Percentiles rank a stretch among this genome's conserved stretches.
phyloP scores from a whole-genome alignment of 305 asterid species.

The Galium porrigens region DNA sequence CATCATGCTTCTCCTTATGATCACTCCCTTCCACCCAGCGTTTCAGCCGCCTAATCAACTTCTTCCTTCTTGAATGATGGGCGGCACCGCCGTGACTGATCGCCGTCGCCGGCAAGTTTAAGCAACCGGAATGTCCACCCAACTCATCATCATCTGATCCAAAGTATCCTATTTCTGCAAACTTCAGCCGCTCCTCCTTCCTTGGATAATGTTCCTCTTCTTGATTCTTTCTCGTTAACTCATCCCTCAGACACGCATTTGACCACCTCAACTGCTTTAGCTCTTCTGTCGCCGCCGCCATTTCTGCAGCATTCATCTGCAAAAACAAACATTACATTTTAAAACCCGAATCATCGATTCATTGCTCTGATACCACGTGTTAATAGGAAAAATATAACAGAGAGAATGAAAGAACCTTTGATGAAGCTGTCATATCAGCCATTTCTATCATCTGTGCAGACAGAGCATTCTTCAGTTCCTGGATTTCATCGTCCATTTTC shows the following conservation, averaged over 20 bases:
- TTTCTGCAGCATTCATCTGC: conserved; percentile 25
- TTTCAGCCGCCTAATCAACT: conserved; percentile 33
- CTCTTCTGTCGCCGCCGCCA: conserved; percentile 27
- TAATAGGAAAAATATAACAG: no score
- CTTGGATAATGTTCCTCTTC: conserved; percentile 16
- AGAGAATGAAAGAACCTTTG: conserved; percentile 23
- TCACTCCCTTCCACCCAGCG: conserved; percentile 48
- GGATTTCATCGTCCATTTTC: conserved; percentile 30
- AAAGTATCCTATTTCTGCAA: conserved; percentile 20
- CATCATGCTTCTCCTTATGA: conserved; percentile 26
- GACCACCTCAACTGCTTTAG: conserved; percentile 34
- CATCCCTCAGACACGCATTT: conserved; percentile 42
- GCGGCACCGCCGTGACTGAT: conserved; percentile 9
- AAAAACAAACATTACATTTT: conserved; percentile 6
- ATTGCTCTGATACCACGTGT: no score
- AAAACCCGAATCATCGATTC: background rate
- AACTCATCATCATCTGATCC: conserved; percentile 27
- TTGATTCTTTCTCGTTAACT: conserved; percentile 27
- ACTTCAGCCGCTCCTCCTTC: conserved; percentile 11
- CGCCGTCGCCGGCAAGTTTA: conserved; percentile 15
- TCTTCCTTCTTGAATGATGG: conserved; percentile 31
- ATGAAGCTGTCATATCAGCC: conserved; percentile 21
- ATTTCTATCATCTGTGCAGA: conserved; percentile 16
- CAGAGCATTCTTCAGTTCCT: conserved; percentile 24
- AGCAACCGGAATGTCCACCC: conserved; percentile 19